phyloP scores from a whole-genome alignment of 73 alveolate genomes.

The Paramecium sonneborni region DNA sequence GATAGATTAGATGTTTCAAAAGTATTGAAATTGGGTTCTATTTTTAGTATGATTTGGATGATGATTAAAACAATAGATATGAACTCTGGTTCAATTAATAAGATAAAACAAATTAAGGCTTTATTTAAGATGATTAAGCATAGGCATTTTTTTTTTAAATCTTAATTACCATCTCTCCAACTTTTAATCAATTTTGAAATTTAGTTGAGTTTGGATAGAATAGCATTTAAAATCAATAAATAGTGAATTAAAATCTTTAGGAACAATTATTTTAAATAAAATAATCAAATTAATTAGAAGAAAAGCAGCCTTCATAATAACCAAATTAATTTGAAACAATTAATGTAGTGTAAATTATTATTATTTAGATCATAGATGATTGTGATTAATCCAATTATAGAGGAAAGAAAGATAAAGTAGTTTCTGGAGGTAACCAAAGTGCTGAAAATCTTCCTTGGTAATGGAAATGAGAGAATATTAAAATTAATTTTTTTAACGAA shows the following conservation, averaged over 20 bases:
- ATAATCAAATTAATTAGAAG: background rate
- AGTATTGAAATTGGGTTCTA: background rate
- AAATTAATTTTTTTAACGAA: background rate
- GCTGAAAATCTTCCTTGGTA: constrained; percentile 5
- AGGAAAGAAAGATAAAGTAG: background rate
- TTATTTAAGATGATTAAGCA: background rate
- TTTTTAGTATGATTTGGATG: background rate
- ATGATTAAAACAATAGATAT: background rate
- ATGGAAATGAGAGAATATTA: background rate
- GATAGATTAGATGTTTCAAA: background rate
- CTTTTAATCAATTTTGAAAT: background rate
- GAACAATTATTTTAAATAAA: background rate
- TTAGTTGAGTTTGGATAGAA: background rate
- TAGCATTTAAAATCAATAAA: background rate
- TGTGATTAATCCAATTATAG: background rate
- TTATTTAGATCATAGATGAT: background rate
- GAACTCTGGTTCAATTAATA: background rate
- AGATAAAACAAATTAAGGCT: background rate
- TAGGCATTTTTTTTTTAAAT: background rate
- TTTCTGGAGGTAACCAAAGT: background rate
- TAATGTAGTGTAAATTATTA: background rate
- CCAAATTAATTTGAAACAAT: background rate
- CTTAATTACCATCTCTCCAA: background rate
- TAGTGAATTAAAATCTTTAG: background rate
- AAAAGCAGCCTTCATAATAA: background rate